Base-by-base conservation (phyloP, 306 rosid genomes). In the Canavalia ensiformis region DNA sequence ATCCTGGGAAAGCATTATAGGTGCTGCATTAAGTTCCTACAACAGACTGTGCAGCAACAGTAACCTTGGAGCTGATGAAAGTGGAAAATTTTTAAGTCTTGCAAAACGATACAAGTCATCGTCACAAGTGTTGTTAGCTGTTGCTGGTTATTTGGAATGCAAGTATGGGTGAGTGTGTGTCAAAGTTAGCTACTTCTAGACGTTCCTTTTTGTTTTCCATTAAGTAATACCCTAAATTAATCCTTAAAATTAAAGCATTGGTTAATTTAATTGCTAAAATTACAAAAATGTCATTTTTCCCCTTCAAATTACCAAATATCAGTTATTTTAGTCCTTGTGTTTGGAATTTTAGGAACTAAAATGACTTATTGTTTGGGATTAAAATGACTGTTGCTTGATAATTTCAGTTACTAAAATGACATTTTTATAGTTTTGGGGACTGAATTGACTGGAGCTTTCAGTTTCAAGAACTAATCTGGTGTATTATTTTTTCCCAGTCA, bases 91-190 rank as follows among this genome's bases (percentile, higher is more conserved):
- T 83, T 76, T 91, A 72, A 75, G 65, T 84, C 87, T 89, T 82
- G 98, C 91, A 52, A 90, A 84, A 77, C 88, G 86, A 80, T 88
- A 93, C 54, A 90, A 74, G 65, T 91, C 92, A 73, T 88, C 92
- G 79, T 52, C 89, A 59, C 93, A 75, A 56, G 90, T 93, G 31
- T 76, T 95, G 87, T 72, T 60, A 60, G 99, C 94, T 81, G 96
- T 95, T 69, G 96, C 96, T 89, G 89, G 83, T 47, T 90, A 88
- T 85, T 88, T 95, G 87, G 99, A 95, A 75, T 63, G 75, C 58
- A 68, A 76, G 68, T 81, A 87, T 71, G 94, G 98, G 99, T 95
- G 82, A 76, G 30, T 37, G 0, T 52, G 6, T 73, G 34, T 58
- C 54, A 37, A 37, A 33, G 55, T 80, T 63, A 60, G 49, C 54